Base-by-base conservation (phyloP, 306 rosid species). In the Prinsepia uniflora region DNA sequence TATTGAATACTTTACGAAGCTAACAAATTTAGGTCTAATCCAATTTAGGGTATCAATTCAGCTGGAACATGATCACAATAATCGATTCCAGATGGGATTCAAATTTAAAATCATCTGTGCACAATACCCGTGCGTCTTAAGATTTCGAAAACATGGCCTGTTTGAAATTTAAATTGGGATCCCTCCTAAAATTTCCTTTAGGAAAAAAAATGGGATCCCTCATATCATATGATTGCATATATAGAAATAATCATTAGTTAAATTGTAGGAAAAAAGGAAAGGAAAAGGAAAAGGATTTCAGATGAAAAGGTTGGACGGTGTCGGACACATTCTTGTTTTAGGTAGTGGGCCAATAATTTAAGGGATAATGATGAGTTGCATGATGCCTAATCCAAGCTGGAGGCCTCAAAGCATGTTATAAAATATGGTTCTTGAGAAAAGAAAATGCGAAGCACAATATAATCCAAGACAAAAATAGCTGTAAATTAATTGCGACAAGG, bases 321-420 rank as follows among this genome's bases (percentile, higher is more conserved):
- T 12, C 1, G 63, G 63, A 58, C 43, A 5, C 10, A 30, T 14
- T 58, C 19, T 42, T 30, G 4, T 13, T 61, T 10, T 17, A 19
- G 47, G 10, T 40, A 62, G 47, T 40, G 4, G 47, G 8, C 66
- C 66, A 62, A 30, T 17, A 62, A 40, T 17, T 40, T 17, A 17
- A 62, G 20, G 7, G 44, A 40, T 8, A 4, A 39, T 54, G 10
- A 39, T 40, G 5, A 61, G 12, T 40, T 40, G 66, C 47, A 46
- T 61, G 6, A 62, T 62, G 47, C 14, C 46, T 41, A 3, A 40
- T 39, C 66, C 66, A 40, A 62, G 47, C 66, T 62, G 66, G 66
- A 62, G 13, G 24, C 30, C 47, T 62, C 8, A 40, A 40, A 62
- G 19, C 47, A 40, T 62, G 66, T 40, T 40, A 36, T 7, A 2